Base-by-base conservation (phyloP, 2,329 filamentous ascomycete species). In the Alternaria arborescens region DNA sequence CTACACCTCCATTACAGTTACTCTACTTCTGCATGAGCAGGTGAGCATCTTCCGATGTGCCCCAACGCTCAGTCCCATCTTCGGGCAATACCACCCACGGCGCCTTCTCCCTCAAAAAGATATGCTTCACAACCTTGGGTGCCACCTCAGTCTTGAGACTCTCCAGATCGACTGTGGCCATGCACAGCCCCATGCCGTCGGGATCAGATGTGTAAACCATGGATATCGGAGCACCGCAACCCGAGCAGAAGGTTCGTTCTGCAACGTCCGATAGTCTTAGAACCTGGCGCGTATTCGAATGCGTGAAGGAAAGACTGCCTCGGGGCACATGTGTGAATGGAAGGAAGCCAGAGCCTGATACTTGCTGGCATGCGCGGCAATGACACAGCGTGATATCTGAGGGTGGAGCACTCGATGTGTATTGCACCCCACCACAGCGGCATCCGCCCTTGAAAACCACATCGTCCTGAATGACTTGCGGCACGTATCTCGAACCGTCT, bases 291-390 rank as follows among this genome's bases (percentile, higher is more conserved):
- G 72, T 76, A 22, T 75, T 59, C 10, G 66, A 53, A 24, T 64
- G 55, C 44, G 73, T 74, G 52, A 77, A 82, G 10, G 68, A 75
- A 42, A 85, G 62, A 26, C 74, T 62, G 8, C 66, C 57, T 38
- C 60, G 62, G 1, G 77, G 70, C 41, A 84, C 79, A 8, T 74
- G 60, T 8, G 76, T 73, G 61, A 83, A 85, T 4, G 79, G 75
- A 36, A 84, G 72, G 58, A 78, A 85, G 1, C 79, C 78, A 4
- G 78, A 80, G 12, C 83, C 83, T 2, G 82, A 81, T 40, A 83
- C 61, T 66, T 82, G 81, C 58, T 83, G 82, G 62, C 84, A 86
- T 41, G 79, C 79, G n/a, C 70, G 72, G 66, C 84, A 86, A 67
- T 85, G 78, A 69, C 83, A 86, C 56, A 80, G 70, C 18, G 73